Base-by-base conservation (phyloP, 2,329 filamentous ascomycete genomes). In the Colletotrichum aenigma region DNA sequence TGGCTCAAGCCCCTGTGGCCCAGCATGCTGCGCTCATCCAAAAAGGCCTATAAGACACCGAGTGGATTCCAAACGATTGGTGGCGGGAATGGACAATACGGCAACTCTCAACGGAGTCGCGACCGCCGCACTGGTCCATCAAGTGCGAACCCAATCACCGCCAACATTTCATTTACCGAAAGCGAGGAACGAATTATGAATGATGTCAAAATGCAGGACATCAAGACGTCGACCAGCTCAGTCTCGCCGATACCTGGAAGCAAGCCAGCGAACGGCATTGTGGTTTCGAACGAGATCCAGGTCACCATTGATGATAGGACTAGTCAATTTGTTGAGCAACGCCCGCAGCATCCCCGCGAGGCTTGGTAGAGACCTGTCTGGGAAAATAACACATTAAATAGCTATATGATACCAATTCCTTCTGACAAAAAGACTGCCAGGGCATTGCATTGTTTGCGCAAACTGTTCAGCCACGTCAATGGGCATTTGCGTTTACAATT, bases 241-340 rank as follows among this genome's bases (percentile, higher is more conserved):
- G 78, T 77, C 8, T 78, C 75, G 24, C 72, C 77, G 18, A 74
- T 71, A 24, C 55, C 74, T 38, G 77, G 62, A 12, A 75, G 73
- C 21, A 73, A 60, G 7, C 73, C 78, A 0, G 13, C 78, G 1
- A 80, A 78, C 16, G 82, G 82, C 4, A 88, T 87, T 36, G 75
- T 87, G 26, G 84, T 88, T n/a, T 86, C 83, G 0, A 87, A 84
- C 64, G 81, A 87, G 60, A 80, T 88, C 21, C 82, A 86, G 65
- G 78, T 87, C 5, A 77, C 76, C 7, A 79, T 76, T 3, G 81
- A 81, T 21, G 77, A 82, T 2, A 76, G 80, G 18, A 61, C 48
- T 6, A 71, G 52, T 21, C 52, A 74, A 15, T 38, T 70, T 13
- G 48, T 70, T 4, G 67, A 62, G 34, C 48, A 65, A 9, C 26